Base-by-base conservation (phyloP, 2,329 filamentous ascomycete genomes). In the Monosporascus sp. region DNA sequence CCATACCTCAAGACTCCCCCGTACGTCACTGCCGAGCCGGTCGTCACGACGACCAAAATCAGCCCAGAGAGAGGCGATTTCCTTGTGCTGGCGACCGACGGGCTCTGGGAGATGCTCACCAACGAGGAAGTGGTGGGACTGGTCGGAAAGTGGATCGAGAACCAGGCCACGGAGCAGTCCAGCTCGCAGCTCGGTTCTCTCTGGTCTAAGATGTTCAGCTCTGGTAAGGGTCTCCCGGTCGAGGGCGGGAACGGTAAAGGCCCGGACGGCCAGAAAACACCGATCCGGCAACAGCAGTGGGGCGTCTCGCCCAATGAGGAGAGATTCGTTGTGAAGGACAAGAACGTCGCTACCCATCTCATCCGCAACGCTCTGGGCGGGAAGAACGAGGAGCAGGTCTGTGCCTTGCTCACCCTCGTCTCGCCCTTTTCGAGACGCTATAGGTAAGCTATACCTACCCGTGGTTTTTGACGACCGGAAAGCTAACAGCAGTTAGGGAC, bases 81-180 rank as follows among this genome's bases (percentile, higher is more conserved):
- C 64, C 79, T 99, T 14, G 93, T 99, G 57, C 86, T 99, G 79
- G 94, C 94, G 22, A 97, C 94, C 0, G 94, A 99, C 68, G 94
- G 94, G 4, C 80, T 99, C 1, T 99, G 94, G 94, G 94, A 99
- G 73, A 97, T 97, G 94, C 80, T 99, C 57, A 97, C 91, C 48
- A 99, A 97, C 65, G 94, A 99, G 68, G 94, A 99, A 75, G 94
- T 97, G 1, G 89, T 99, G 49, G 94, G 94, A 1, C 83, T 99
- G 2, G 94, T 99, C 5, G 95, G 93, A 17, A 91, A 96, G 71
- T 99, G 94, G 94, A 84, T 99, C 48, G 94, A 99, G 70, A 84
- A 83, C 22, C 88, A 97, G 68, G 75, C 76, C 37, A 49, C 43
- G 66, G 64, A 70, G 66, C 53, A 73, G 69, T 73, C 76, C 45